Evolutionary conservation across 1,139 yeast genomes (phyloP).

Genomic region (Trichomonascaceae sp.): DNA sequence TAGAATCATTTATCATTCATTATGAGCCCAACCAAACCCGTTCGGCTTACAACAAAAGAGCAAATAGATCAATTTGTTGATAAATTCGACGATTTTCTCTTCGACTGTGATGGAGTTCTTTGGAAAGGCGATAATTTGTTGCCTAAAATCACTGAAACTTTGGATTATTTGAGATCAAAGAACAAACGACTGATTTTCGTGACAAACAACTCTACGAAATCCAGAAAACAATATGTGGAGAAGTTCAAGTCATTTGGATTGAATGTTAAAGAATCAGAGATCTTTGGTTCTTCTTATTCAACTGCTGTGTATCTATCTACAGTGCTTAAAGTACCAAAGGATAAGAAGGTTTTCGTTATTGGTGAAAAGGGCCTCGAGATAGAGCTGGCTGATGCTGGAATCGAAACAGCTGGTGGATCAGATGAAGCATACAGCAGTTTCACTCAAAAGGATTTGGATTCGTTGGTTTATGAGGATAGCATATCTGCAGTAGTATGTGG

Average conservation of each 20-base stretch:
- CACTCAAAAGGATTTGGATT: conserved; percentile 31
- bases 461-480: conserved; percentile 49
- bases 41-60: conserved; percentile 41
- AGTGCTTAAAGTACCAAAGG: conserved; percentile 62
- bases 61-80: conserved; percentile 51
- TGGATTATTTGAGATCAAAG: conserved; percentile 45
- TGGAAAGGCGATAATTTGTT: conserved; percentile 77
- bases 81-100: conserved; percentile 71
- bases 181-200: conserved; percentile 77
- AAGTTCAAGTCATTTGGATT: conserved; percentile 78
- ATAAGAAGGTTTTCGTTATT: conserved; percentile 76
- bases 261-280: conserved; percentile 57
- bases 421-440: conserved; percentile 34
- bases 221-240: conserved; percentile 65
- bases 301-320: conserved; percentile 80
- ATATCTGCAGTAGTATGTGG: conserved; percentile 93
- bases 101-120: conserved; percentile 90
- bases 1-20: neutral
- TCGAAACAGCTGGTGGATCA: conserved; percentile 66
- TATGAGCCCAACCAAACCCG: conserved; percentile 2
- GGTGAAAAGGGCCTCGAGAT: conserved; percentile 80
- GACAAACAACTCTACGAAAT: conserved; percentile 91
- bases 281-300: conserved; percentile 89
- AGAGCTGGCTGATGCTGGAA: conserved; percentile 65
- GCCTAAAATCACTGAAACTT: conserved; percentile 66